phyloP scores from a whole-genome alignment of 495 filamentous ascomycete species.

The Penicillium lagena region DNA sequence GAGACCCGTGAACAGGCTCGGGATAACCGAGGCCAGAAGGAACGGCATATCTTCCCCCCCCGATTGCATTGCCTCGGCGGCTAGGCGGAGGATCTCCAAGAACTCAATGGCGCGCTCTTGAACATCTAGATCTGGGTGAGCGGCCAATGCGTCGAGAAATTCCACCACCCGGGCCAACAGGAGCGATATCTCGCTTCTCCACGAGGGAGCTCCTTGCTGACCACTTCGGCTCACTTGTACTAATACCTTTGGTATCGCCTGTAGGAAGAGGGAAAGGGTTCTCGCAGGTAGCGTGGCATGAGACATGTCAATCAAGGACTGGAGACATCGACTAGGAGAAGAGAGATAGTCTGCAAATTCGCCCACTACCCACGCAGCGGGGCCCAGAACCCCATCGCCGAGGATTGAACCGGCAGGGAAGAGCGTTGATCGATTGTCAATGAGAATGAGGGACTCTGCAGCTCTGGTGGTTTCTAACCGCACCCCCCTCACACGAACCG shows the following conservation, averaged over 20 bases:
- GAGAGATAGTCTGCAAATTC: conserved; percentile 72
- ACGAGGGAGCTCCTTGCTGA: conserved; percentile 51
- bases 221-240: conserved; percentile 52
- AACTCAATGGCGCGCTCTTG: conserved; percentile 94
- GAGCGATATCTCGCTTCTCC: conserved; percentile 64
- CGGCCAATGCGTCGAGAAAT: conserved; percentile 67
- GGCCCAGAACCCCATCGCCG: conserved; percentile 58
- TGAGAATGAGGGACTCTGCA: conserved; percentile 67
- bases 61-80: conserved; percentile 68
- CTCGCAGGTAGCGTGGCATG: conserved; percentile 53
- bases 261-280: conserved; percentile 70
- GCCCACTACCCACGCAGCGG: conserved; percentile 76
- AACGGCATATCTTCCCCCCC: conserved; percentile 65
- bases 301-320: conserved; percentile 62
- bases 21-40: conserved; percentile 80
- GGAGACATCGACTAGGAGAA: conserved; percentile 58
- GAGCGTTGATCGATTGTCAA: conserved; percentile 37
- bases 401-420: conserved; percentile 39
- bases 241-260: conserved; percentile 81
- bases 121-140: conserved; percentile 86
- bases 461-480: conserved; percentile 70
- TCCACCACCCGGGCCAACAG: conserved; percentile 73
- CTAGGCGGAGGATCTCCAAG: conserved; percentile 77
- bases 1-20: conserved; percentile 73
- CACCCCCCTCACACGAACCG: conserved; percentile 83